Evolutionary conservation across 2,329 filamentous ascomycete species (phyloP), one percentile per base, ranked within the genome.

Genomic region (Curvularia sp.): DNA sequence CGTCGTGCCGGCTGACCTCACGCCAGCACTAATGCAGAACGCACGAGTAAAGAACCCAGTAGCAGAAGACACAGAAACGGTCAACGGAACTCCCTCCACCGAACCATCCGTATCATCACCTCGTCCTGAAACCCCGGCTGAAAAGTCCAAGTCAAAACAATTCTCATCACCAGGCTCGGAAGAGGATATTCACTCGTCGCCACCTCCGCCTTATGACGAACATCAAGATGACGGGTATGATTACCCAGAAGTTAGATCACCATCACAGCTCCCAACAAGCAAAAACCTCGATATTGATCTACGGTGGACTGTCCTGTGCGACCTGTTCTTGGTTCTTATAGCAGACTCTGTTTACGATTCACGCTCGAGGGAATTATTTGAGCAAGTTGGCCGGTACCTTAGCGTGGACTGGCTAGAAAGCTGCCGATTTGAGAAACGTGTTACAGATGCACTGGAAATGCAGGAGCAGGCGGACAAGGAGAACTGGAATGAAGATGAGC

Each of bases 391-490:
- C 35, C 84, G 86, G 52, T 89, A 90, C 60, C 85, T 99, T 67
- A 88, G 91, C 42, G 89, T 99, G 7, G 85, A 89, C 12, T 96
- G 92, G 92, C 82, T 96, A 53, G 95, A 99, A 65, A 96, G 98
- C 57, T 96, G 93, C 77, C 88, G 92, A 39, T 99, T 99, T 71
- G 95, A 99, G 79, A 98, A 97, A 80, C 89, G 93, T 53, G 92
- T 99, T 5, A 97, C 95, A 7, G 95, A 99, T 77, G 93, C 95
- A 0, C 82, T 99, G 22, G 95, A 99, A 77, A 97, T 99, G 92
- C 94, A 98, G 78, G 93, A 98, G 77, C 88, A 91, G 47, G 92
- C 92, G 5, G 90, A 93, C 63, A 96, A 94, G 71, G 95, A 99
- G 78, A 97, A 94, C 63, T 99, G 95, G 95, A 96, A 97, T 66